A percentile compares a stretch with the other conserved stretches of the same genome.
Evolutionary conservation across 2,329 filamentous ascomycete species (phyloP).

Genomic region (Curvularia verruculosa): DNA sequence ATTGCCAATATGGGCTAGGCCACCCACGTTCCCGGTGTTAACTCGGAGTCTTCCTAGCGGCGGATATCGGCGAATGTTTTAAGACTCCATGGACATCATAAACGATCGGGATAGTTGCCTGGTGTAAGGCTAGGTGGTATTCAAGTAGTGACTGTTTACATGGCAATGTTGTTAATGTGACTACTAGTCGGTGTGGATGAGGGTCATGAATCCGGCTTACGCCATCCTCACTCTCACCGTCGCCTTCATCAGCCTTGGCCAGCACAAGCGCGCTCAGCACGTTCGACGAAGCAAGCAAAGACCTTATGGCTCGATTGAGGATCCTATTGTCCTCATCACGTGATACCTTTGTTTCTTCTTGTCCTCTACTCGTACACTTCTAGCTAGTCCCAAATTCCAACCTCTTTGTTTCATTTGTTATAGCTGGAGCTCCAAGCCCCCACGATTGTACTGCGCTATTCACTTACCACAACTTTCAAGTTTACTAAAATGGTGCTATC

Average conservation of each 20-base stretch:
- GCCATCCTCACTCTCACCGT: slow-evolving; percentile 12
- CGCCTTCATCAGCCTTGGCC: slow-evolving; percentile 1
- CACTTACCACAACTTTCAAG: background rate
- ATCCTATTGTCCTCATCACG: slow-evolving; percentile 1
- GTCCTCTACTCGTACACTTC: background rate
- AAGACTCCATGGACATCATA: background rate
- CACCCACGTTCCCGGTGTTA: background rate
- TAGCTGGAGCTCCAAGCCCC: background rate
- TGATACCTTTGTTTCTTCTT: background rate
- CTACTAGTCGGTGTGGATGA: background rate
- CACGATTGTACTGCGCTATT: background rate
- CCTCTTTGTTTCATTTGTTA: no score
- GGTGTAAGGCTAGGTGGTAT: background rate
- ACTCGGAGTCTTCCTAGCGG: background rate
- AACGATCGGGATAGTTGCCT: background rate
- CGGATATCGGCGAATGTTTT: background rate
- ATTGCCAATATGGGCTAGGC: slow-evolving; percentile 10
- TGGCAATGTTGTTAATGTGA: background rate
- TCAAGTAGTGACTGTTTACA: background rate
- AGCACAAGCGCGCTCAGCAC: slow-evolving; percentile 3
- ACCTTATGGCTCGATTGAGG: background rate
- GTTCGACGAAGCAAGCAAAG: background rate
- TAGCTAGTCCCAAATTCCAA: background rate
- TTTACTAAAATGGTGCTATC: background rate
- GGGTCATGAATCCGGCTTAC: background rate